A percentile compares a stretch with the other conserved stretches of the same genome.
Evolutionary conservation across 2,329 filamentous ascomycete genomes (phyloP).

Genomic region (Epicoccum nigrum): DNA sequence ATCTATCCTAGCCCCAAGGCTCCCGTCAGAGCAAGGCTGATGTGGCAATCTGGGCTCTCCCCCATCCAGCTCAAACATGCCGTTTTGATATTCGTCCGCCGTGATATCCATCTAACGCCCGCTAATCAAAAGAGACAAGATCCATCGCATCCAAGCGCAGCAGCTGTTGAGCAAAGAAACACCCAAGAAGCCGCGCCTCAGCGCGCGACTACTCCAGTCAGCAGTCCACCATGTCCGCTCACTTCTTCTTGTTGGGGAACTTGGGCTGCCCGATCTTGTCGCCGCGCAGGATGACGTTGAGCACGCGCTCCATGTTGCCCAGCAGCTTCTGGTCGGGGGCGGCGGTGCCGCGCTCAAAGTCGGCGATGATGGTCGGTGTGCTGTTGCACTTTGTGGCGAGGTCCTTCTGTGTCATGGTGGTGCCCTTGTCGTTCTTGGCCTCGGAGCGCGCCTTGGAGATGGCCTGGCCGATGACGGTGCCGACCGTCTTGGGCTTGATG

Average conservation of each 20-base stretch:
- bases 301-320: conserved; percentile 75
- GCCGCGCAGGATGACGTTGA: conserved; percentile 88
- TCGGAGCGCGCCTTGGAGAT: conserved; percentile 81
- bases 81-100: conserved; percentile 21
- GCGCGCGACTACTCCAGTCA: conserved; percentile 1
- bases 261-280: conserved; percentile 83
- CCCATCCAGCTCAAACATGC: conserved; percentile 5
- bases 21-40: conserved; percentile 12
- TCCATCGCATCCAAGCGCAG: conserved; percentile 6
- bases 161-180: background rate
- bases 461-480: conserved; percentile 77
- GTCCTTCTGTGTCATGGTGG: conserved; percentile 85
- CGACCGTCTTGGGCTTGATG: conserved; percentile 90
- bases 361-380: conserved; percentile 76
- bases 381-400: conserved; percentile 89
- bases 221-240: conserved; percentile 41
- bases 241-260: conserved; percentile 71
- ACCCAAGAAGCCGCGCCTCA: conserved; percentile 2
- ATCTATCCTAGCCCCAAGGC: conserved; percentile 11
- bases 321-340: conserved; percentile 85
- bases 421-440: conserved; percentile 76
- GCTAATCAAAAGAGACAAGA: conserved; percentile 31
- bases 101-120: conserved; percentile 37
- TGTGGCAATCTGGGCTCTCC: conserved; percentile 14
- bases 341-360: conserved; percentile 82